Evolutionary conservation across 805 yeast genomes (phyloP).

Genomic region (Nakazawaea laoshanensis): DNA sequence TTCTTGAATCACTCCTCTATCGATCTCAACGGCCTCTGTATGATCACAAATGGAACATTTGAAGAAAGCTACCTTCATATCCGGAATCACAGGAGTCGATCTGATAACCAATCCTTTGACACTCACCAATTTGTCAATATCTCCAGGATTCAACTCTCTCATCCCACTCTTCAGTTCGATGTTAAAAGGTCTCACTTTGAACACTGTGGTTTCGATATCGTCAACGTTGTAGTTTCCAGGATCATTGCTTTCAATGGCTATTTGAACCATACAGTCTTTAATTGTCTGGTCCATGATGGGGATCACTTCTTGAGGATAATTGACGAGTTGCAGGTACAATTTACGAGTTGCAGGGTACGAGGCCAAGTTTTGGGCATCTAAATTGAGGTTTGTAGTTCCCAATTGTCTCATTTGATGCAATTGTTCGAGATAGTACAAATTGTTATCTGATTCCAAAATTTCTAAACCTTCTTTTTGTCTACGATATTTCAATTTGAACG

Average conservation of each 20-base stretch:
- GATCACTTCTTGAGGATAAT: conserved; percentile 93
- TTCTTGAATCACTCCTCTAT: conserved; percentile 89
- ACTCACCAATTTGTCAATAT: conserved; percentile 86
- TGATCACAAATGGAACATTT: conserved; percentile 93
- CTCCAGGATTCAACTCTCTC: conserved; percentile 90
- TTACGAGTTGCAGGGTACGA: conserved; percentile 71
- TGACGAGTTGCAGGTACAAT: conserved; percentile 75
- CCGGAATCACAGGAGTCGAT: conserved; percentile 88
- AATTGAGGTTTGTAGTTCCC: conserved; percentile 74
- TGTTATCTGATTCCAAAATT: conserved; percentile 52
- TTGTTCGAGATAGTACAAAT: conserved; percentile 63
- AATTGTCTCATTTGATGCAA: conserved; percentile 67
- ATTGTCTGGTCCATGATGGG: conserved; percentile 97
- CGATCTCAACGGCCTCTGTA: conserved; percentile 84
- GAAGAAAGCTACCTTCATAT: conserved; percentile 96
- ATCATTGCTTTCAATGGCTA: conserved; percentile 26
- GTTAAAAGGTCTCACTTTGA: conserved; percentile 85
- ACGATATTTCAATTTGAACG: conserved; percentile 73
- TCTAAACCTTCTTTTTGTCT: conserved; percentile 35
- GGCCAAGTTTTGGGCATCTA: conserved; percentile 75
- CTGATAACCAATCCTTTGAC: conserved; percentile 88
- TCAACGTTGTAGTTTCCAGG: conserved; percentile 40
- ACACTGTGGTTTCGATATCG: conserved; percentile 72
- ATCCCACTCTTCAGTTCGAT: conserved; percentile 68
- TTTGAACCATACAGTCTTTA: conserved; percentile 78